phyloP scores from a whole-genome alignment of 768 basidiomycete species.

The Russula foetens region DNA sequence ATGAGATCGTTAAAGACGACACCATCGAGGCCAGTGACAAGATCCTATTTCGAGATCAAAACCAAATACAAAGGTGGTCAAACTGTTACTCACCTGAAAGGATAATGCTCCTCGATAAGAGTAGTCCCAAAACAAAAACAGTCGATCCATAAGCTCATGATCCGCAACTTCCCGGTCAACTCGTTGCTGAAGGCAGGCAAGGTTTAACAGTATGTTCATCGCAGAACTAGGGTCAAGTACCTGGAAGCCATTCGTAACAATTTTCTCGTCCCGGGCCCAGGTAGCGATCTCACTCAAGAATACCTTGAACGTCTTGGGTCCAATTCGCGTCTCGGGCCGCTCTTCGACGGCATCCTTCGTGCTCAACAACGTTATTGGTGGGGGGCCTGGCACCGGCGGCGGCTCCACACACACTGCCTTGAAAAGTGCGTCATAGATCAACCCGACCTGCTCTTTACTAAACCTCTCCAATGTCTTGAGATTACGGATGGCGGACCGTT shows the following conservation, averaged over 20 bases:
- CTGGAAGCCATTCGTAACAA: conserved; percentile 89
- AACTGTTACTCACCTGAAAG: conserved; percentile 56
- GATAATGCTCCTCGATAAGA: conserved; percentile 76
- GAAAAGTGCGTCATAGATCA: conserved; percentile 90
- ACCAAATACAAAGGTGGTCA: background rate
- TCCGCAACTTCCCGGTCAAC: conserved; percentile 87
- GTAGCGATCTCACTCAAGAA: conserved; percentile 91
- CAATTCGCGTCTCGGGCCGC: conserved; percentile 85
- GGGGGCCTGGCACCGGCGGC: conserved; percentile 41
- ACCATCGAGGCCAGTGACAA: conserved; percentile 80
- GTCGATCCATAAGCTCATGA: conserved; percentile 87
- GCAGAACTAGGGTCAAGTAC: conserved; percentile 29
- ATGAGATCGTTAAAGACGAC: conserved; percentile 96
- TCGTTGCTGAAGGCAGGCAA: conserved; percentile 50
- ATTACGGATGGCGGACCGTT: conserved; percentile 84
- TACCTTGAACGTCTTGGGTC: conserved; percentile 72
- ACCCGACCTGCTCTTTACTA: conserved; percentile 76
- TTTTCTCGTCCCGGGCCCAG: conserved; percentile 92
- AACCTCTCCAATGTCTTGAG: conserved; percentile 74
- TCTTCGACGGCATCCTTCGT: conserved; percentile 55
- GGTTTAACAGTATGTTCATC: conserved; percentile 3
- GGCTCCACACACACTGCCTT: conserved; percentile 74
- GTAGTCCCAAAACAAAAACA: conserved; percentile 94
- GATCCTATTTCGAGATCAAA: conserved; percentile 47
- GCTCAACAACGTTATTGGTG: conserved; percentile 43